Conservation (phyloP, 345 rosid genomes). For the Salix suchowensis region DNA sequence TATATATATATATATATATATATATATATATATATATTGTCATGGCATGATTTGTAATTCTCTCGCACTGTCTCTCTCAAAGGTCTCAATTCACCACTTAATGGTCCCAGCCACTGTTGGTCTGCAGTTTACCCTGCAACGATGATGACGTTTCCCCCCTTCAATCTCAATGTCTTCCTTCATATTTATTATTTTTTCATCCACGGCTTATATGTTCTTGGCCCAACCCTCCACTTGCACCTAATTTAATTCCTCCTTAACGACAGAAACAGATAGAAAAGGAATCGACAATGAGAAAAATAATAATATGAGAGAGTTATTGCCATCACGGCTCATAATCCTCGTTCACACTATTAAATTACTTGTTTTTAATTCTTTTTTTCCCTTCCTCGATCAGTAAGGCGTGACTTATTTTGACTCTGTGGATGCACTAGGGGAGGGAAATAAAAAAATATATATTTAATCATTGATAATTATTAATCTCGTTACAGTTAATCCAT, state of each 20-base stretch:
- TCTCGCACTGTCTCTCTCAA: constrained; percentile 12
- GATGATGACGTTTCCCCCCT: constrained; percentile 36
- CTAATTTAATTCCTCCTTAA: background rate
- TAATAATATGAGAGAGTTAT: background rate
- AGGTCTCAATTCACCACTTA: constrained; percentile 5
- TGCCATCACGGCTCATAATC: background rate
- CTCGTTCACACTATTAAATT: background rate
- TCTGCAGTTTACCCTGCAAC: constrained; percentile 56
- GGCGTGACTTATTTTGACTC: background rate
- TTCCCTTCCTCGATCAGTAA: background rate
- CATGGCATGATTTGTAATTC: background rate
- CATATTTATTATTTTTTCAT: constrained; percentile 19
- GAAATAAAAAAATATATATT: too few species aligned
- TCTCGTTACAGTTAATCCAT: background rate
- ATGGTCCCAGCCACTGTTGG: constrained; percentile 25
- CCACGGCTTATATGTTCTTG: constrained; percentile 8
- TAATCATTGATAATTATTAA: background rate
- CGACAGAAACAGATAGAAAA: background rate
- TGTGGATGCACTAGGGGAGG: background rate
- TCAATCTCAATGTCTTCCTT: constrained; percentile 23
- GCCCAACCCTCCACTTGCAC: constrained; percentile 22
- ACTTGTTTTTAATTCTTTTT: too few species aligned
- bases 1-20: too few species aligned
- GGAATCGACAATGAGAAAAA: background rate
- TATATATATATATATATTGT: background rate